Evolutionary conservation across 2,329 filamentous ascomycete species (phyloP).

Genomic region (Penicillium sp.): DNA sequence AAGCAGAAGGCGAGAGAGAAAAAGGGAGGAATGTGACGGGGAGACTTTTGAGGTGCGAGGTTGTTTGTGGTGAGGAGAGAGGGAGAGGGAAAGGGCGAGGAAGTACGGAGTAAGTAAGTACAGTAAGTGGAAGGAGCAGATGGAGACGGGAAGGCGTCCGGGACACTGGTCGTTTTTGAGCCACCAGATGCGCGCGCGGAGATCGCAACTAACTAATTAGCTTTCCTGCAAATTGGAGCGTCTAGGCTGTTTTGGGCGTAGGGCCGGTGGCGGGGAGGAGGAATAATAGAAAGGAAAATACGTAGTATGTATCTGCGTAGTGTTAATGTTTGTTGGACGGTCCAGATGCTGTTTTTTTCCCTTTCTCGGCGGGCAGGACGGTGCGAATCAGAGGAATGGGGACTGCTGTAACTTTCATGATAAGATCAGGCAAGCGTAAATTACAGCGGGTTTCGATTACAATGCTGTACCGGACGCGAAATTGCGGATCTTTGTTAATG

Average conservation of each 20-base stretch:
- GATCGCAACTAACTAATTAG: constrained; percentile 9
- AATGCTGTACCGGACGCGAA: constrained; percentile 11
- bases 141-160: constrained; percentile 9
- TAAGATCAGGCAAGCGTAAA: constrained; percentile 5
- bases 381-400: background rate
- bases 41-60: background rate
- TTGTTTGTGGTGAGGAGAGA: background rate
- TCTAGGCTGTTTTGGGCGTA: background rate
- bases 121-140: background rate
- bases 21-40: constrained; percentile 11
- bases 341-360: too few relatives aligned
- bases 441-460: background rate
- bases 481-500: constrained; percentile 11
- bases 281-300: background rate
- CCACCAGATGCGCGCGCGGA: constrained; percentile 11
- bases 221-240: background rate
- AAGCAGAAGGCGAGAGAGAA: background rate
- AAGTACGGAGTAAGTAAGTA: background rate
- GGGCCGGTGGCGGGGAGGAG: background rate
- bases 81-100: background rate
- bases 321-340: too few relatives aligned
- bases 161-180: constrained; percentile 11
- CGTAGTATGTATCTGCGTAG: too few relatives aligned
- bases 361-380: too few relatives aligned
- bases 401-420: constrained; percentile 3